phyloP scores from a whole-genome alignment of 371 early-diverging fungal genomes.

The Amoeboaphelidium protococcarum region DNA sequence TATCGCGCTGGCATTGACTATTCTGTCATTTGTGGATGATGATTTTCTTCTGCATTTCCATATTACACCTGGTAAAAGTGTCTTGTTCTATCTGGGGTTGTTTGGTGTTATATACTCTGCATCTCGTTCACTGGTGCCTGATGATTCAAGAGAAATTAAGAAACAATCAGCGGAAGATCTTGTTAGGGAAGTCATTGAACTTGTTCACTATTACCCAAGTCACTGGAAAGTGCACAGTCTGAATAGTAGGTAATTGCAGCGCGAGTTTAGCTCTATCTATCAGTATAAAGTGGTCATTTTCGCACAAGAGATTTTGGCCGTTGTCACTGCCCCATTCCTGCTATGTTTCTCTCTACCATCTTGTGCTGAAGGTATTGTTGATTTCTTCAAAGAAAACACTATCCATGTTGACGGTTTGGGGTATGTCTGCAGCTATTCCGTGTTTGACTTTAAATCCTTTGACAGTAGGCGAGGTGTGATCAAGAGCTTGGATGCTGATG shows the following conservation, averaged over 20 bases:
- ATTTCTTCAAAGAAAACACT: constrained; percentile 78
- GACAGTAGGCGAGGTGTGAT: constrained; percentile 38
- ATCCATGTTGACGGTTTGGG: constrained; percentile 69
- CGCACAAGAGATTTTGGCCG: constrained; percentile 47
- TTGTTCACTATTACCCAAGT: constrained; percentile 68
- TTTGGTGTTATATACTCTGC: constrained; percentile 62
- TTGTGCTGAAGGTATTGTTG: constrained; percentile 47
- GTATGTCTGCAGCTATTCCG: constrained; percentile 80
- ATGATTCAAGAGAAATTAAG: constrained; percentile 48
- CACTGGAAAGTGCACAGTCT: constrained; percentile 40
- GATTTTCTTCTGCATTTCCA: constrained; percentile 66
- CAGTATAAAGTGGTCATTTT: constrained; percentile 49
- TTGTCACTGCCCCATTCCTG: constrained; percentile 59
- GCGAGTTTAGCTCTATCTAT: constrained; percentile 47
- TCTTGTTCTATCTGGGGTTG: constrained; percentile 66
- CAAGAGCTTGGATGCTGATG: constrained; percentile 27
- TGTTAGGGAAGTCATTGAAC: constrained; percentile 42
- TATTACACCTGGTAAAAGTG: constrained; percentile 53
- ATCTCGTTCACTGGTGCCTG: constrained; percentile 56
- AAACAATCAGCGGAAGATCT: constrained; percentile 66
- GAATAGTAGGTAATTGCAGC: constrained; percentile 6
- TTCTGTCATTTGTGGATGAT: constrained; percentile 53
- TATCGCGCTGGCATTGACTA: constrained; percentile 49
- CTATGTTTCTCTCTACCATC: constrained; percentile 49
- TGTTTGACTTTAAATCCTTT: constrained; percentile 13